These are phyloP conservation scores for Gnomoniopsis smithogilvyi DNA, from an alignment of 2,329 filamentous ascomycete species.

Conservation along the genomic window DNA sequence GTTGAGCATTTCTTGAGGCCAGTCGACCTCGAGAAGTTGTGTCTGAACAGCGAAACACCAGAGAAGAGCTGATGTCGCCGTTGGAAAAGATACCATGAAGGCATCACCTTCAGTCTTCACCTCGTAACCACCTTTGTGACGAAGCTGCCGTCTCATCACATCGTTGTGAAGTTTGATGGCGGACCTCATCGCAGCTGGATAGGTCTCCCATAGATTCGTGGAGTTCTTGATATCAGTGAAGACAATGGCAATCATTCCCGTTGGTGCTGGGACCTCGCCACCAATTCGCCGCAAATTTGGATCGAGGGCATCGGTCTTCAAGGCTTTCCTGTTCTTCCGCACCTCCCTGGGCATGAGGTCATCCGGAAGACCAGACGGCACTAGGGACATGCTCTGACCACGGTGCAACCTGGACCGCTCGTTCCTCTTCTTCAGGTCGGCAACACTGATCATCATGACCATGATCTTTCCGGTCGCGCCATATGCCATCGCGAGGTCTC, in stretches of 20 bases:
- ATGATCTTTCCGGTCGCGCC: conserved; percentile 93
- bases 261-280: conserved; percentile 86
- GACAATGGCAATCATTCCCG: conserved; percentile 85
- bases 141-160: conserved; percentile 88
- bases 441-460: conserved; percentile 97
- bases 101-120: conserved; percentile 99
- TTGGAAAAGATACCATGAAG: conserved; percentile 98
- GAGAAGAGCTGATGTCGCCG: conserved; percentile 86
- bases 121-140: conserved; percentile 93
- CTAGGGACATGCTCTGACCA: conserved; percentile 82
- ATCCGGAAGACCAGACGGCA: conserved; percentile 69
- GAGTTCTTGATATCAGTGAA: conserved; percentile 99
- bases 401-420: conserved; percentile 71
- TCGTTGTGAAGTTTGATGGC: conserved; percentile 98
- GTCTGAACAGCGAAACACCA: conserved; percentile 97
- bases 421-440: conserved; percentile 78
- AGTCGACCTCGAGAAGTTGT: conserved; percentile 80
- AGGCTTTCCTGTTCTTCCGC: conserved; percentile 44
- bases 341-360: conserved; percentile 64
- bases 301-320: conserved; percentile 67
- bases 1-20: conserved; percentile 89
- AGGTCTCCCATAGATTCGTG: conserved; percentile 92
- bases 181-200: conserved; percentile 90
- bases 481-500: conserved; percentile 93
- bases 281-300: conserved; percentile 84